Evolutionary conservation across 1,139 yeast species (phyloP), one percentile per base, ranked within the genome.

Genomic region (Arxiozyma bovina): DNA sequence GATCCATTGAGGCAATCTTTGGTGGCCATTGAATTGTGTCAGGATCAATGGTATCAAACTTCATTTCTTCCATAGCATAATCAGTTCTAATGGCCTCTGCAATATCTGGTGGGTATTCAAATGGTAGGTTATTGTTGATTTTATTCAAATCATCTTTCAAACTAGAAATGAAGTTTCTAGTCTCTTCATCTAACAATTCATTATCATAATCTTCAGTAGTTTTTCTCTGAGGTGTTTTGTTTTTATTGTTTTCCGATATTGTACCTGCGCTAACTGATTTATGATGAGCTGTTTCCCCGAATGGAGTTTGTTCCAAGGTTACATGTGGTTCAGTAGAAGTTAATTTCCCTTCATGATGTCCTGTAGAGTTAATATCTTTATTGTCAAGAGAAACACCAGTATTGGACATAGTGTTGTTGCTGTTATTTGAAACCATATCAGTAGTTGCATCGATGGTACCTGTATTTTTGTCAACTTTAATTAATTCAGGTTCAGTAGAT

Each of bases 71-170:
- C 41, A 59, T 60, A 1, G 65, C 54, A 46, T 66, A 67, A 49
- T 66, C 69, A 48, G 62, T 63, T 41, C 70, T 61, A 47, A 68
- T 66, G 9, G 70, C 66, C 27, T 68, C 70, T n/a, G 71, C 70
- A 42, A 67, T 62, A 45, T 68, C 70, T 50, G 61, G 65, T 12
- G 71, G 66, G 53, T 68, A 67, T 53, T 66, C 70, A 53, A 65
- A 66, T 38, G 65, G 63, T 30, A 63, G 55, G 20, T 59, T 57
- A 50, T 54, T 60, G 22, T 61, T 54, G 22, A 64, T 60, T 45
- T 63, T 64, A 23, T 60, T 60, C 18, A 67, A 53, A 52, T 67
- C 69, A 46, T 66, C 60, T 54, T 61, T 65, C 44, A 67, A 54
- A 34, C 63, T 61, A 27, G 69, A 62, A 23, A 67, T 65, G 51